These are phyloP conservation scores for Suillus cothurnatus DNA, from an alignment of 768 basidiomycete genomes.

Conservation along the genomic window DNA sequence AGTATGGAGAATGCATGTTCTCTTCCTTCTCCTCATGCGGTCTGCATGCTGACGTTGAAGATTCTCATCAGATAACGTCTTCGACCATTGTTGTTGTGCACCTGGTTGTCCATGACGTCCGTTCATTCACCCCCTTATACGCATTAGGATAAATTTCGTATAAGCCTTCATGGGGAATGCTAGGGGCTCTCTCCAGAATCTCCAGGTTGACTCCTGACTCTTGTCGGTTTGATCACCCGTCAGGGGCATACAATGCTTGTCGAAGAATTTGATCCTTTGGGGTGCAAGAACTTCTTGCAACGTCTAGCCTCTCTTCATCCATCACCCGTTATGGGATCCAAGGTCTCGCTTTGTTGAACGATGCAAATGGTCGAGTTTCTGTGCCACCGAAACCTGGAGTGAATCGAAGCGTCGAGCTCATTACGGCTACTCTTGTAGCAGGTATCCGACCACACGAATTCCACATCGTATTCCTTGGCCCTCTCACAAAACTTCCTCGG, in stretches of 20 bases:
- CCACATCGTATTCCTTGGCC: conserved; percentile 21
- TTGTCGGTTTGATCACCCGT: conserved; percentile 19
- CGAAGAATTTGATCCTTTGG: conserved; percentile 27
- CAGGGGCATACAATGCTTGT: conserved; percentile 23
- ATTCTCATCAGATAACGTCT: not conserved
- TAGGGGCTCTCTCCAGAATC: not conserved
- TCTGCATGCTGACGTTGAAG: not conserved
- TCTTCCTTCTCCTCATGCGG: conserved; percentile 30
- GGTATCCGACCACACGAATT: conserved; percentile 31
- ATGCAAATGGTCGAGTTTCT: conserved; percentile 31
- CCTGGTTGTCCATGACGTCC: conserved; percentile 10
- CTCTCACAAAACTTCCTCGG: conserved; percentile 24
- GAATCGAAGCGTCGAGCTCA: conserved; percentile 34
- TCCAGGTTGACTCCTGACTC: not conserved
- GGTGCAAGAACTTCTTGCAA: conserved; percentile 32
- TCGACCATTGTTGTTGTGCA: not conserved
- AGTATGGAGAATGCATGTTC: conserved; percentile 29
- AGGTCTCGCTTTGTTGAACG: conserved; percentile 19
- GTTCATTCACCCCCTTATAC: not conserved
- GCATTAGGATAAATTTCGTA: not conserved
- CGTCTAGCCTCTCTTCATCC: conserved; percentile 23
- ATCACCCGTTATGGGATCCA: conserved; percentile 20
- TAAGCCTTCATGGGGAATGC: not conserved
- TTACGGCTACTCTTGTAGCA: conserved; percentile 28
- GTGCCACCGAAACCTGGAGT: conserved; percentile 37